Conservation (phyloP, 257 asterid genomes). For the Striga asiatica region DNA sequence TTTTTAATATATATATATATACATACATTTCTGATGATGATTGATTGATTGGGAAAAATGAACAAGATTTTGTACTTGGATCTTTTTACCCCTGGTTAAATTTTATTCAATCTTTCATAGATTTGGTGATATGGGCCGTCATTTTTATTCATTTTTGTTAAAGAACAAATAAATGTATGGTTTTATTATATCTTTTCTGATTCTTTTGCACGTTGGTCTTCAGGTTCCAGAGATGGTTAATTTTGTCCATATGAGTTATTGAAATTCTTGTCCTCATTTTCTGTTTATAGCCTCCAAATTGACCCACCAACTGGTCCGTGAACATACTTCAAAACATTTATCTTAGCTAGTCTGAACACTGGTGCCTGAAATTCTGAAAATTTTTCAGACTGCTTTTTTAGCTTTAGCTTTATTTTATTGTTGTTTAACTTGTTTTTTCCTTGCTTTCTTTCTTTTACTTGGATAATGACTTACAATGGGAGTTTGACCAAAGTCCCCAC, state of each 20-base stretch:
- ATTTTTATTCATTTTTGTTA: constrained; percentile 28
- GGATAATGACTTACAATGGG: constrained; percentile 17
- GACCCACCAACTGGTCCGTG: constrained; percentile 13
- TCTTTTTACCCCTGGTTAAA: constrained; percentile 13
- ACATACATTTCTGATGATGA: no score
- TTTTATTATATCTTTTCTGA: neutral
- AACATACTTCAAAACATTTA: constrained; percentile 12
- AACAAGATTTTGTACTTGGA: constrained; percentile 6
- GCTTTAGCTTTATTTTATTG: constrained; percentile 32
- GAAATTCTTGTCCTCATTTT: neutral
- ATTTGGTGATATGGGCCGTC: constrained; percentile 78
- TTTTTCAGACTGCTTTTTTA: constrained; percentile 39
- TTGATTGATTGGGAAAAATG: no score
- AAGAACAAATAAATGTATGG: no score
- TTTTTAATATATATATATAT: no score
- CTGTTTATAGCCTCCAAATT: constrained; percentile 1
- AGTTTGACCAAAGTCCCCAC: constrained; percentile 53
- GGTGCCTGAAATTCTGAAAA: constrained; percentile 46
- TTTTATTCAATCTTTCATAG: constrained; percentile 25
- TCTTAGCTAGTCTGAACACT: constrained; percentile 57
- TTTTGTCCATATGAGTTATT: constrained; percentile 17
- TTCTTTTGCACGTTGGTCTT: constrained; percentile 1
- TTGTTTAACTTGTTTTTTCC: no score
- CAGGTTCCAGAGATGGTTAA: constrained; percentile 10
- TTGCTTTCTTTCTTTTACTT: neutral